Evolutionary conservation across 495 filamentous ascomycete genomes (phyloP).

Genomic region (Penicillium soppii): DNA sequence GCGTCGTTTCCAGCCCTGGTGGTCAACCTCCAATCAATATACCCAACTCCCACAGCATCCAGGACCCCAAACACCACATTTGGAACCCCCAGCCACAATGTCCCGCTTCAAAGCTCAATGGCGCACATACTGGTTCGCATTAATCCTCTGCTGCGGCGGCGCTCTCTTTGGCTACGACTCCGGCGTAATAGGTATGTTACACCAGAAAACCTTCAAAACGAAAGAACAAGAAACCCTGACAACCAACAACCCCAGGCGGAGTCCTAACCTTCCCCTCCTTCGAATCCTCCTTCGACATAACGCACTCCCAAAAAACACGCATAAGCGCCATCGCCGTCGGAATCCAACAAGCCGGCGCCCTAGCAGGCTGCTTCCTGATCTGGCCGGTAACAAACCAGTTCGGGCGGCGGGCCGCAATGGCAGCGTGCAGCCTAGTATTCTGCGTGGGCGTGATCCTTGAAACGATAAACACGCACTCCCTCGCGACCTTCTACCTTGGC

Average conservation of each 20-base stretch:
- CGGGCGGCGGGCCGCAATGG: slow-evolving; percentile 46
- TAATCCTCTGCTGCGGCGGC: slow-evolving; percentile 46
- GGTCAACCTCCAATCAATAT: slow-evolving; percentile 4
- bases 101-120: slow-evolving; percentile 28
- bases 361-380: slow-evolving; percentile 48
- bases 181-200: slow-evolving; percentile 40
- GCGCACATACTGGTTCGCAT: slow-evolving; percentile 54
- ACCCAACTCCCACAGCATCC: slow-evolving; percentile 1
- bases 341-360: slow-evolving; percentile 46
- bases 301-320: slow-evolving; percentile 30
- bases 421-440: slow-evolving; percentile 45
- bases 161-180: slow-evolving; percentile 47
- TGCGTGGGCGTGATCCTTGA: slow-evolving; percentile 47
- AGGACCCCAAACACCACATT: neutral
- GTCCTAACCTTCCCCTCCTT: slow-evolving; percentile 49
- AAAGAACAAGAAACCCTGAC: neutral
- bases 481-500: slow-evolving; percentile 43
- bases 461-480: slow-evolving; percentile 40
- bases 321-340: slow-evolving; percentile 47
- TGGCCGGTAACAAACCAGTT: slow-evolving; percentile 48
- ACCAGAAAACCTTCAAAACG: neutral
- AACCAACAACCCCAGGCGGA: slow-evolving; percentile 31
- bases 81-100: slow-evolving; percentile 14
- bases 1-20: slow-evolving; percentile 2
- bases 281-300: slow-evolving; percentile 40